Evolutionary conservation across 2,329 filamentous ascomycete species (phyloP), one percentile per base, ranked within the genome.

Genomic region (Verticillium albo-atrum): DNA sequence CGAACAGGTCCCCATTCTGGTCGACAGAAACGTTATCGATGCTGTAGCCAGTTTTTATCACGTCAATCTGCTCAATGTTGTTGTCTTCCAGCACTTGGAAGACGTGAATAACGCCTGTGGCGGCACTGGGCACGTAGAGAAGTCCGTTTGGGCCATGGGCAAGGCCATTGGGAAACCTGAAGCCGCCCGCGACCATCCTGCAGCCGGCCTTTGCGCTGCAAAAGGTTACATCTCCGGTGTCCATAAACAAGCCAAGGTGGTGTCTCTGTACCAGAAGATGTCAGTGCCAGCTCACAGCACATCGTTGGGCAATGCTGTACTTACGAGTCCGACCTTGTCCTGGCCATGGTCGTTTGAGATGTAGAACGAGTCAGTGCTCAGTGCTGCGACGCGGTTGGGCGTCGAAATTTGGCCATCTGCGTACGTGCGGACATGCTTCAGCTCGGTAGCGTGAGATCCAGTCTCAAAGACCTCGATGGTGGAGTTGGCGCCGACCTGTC

Each of bases 391-490:
- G 5, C 63, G 64, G 60, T 71, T 71, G 2, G 69, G 68, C 1
- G 64, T 69, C 10, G 62, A 55, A 28, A 71, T 65, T 20, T 59
- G 51, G 2, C 58, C 55, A 20, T 63, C 54, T n/a, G 57, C 62
- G 34, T 65, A 64, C 1, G 67, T 71, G 28, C 59, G 60, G 9
- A 70, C 26, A 57, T 71, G 67, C 28, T 62, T 59, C 61, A 70
- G 56, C 26, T 56, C 60, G 14, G 58, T 54, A 2, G 63, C 61
- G 25, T 54, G 30, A 9, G 59, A 54, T 0, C 60, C 62, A 12
- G 65, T 56, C 57, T 67, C 65, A 66, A 88, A 87, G 4, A 88
- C 63, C 65, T 88, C 85, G 42, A 88, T 68, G 10, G 80, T 79
- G 0, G 85, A 86, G 1, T 75, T 75, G 0, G 79, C 75, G 6